These are phyloP conservation scores for Diaporthe nobilis DNA, from an alignment of 2,329 filamentous ascomycete species.

Conservation along the genomic window DNA sequence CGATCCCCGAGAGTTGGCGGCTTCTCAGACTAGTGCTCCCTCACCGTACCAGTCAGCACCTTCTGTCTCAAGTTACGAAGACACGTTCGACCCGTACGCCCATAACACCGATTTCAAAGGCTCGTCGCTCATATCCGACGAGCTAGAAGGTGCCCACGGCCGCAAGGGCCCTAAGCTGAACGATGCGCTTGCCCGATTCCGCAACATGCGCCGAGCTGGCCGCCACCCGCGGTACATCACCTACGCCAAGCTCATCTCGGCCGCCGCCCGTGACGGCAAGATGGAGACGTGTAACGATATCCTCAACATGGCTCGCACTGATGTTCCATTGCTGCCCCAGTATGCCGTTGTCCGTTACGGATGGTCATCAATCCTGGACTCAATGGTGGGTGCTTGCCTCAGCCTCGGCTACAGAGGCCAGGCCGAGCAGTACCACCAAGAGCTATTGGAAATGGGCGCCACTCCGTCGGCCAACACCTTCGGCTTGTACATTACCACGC, in stretches of 20 bases:
- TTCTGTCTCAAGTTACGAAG: conserved; percentile 76
- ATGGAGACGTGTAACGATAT: conserved; percentile 88
- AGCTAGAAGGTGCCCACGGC: conserved; percentile 85
- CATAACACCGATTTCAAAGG: conserved; percentile 93
- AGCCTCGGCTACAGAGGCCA: conserved; percentile 84
- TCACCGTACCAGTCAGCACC: conserved; percentile 69
- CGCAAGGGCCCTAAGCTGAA: conserved; percentile 81
- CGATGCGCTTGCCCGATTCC: conserved; percentile 86
- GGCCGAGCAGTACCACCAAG: conserved; percentile 90
- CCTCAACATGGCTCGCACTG: conserved; percentile 87
- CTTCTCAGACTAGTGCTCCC: conserved; percentile 61
- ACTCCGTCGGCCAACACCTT: conserved; percentile 98
- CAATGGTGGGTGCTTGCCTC: conserved; percentile 94
- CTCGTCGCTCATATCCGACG: conserved; percentile 89
- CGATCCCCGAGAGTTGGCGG: conserved; percentile 67
- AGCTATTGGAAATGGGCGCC: conserved; percentile 90
- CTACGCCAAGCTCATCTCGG: conserved; percentile 94
- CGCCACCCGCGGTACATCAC: conserved; percentile 96
- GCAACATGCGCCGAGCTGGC: conserved; percentile 92
- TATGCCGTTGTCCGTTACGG: conserved; percentile 92
- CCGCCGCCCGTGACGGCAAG: conserved; percentile 87
- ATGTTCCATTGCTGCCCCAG: conserved; percentile 87
- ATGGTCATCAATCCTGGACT: conserved; percentile 95
- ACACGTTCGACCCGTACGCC: conserved; percentile 91
- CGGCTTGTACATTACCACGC: conserved; percentile 97